Percentiles rank a stretch among this genome's conserved stretches.
phyloP scores from a whole-genome alignment of 1,139 yeast genomes.

The Yamadazyma siamensis region DNA sequence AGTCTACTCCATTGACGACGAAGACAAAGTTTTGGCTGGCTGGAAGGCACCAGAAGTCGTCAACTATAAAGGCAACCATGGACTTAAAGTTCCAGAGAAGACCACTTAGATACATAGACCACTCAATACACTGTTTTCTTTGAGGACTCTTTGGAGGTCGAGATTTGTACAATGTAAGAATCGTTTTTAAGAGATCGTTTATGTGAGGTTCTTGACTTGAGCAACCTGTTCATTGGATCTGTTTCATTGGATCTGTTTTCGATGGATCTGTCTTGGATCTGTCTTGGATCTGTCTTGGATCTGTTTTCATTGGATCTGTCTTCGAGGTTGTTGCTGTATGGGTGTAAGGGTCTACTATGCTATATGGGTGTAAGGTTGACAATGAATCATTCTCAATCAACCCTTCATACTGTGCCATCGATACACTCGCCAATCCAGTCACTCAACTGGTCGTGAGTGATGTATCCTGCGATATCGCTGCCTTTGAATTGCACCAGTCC shows the following conservation, averaged over 20 bases:
- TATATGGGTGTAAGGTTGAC: background rate
- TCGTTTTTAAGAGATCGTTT: too few relatives aligned
- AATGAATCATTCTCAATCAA: background rate
- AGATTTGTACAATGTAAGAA: too few relatives aligned
- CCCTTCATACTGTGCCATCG: too few relatives aligned
- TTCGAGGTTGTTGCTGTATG: too few relatives aligned
- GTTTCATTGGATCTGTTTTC: too few relatives aligned
- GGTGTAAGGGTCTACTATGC: background rate
- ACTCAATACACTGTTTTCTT: background rate
- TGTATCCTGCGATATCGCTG: slow-evolving; percentile 42
- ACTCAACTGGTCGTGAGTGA: slow-evolving; percentile 40
- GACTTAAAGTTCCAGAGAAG: slow-evolving; percentile 22
- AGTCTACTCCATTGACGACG: slow-evolving; percentile 51
- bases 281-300: too few relatives aligned
- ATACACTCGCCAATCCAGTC: slow-evolving; percentile 48
- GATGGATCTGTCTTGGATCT: too few relatives aligned
- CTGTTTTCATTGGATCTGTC: too few relatives aligned
- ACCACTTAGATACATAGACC: background rate
- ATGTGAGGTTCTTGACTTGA: too few relatives aligned
- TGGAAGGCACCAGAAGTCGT: slow-evolving; percentile 54
- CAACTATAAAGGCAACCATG: slow-evolving; percentile 56
- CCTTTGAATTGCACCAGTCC: slow-evolving; percentile 35
- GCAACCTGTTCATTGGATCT: too few relatives aligned
- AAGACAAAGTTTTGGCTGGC: slow-evolving; percentile 32
- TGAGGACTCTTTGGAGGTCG: too few relatives aligned